phyloP scores from a whole-genome alignment of 257 asterid species.

The Anisodus acutangulus region DNA sequence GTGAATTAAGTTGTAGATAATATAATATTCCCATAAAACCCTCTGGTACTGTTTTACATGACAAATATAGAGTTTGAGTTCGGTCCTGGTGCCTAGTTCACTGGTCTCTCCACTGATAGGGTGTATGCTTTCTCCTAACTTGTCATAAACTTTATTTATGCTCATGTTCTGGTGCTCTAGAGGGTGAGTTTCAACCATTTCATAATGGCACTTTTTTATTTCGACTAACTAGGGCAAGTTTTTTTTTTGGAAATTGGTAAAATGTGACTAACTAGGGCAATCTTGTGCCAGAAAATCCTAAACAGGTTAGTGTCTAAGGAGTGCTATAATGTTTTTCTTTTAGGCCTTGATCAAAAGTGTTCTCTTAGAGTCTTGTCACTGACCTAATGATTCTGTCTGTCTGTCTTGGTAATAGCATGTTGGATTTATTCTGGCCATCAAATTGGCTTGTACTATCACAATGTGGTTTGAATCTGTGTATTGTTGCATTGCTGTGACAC shows the following conservation, averaged over 20 bases:
- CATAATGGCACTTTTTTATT: neutral
- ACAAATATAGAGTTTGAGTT: neutral
- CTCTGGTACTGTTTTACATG: neutral
- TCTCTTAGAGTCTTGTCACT: neutral
- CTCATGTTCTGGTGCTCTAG: neutral
- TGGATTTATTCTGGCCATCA: neutral
- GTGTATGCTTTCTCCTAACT: neutral
- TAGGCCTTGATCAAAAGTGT: conserved; percentile 4
- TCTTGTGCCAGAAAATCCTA: neutral
- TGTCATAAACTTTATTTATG: neutral
- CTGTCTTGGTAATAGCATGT: neutral
- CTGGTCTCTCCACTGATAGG: neutral
- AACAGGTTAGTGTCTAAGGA: neutral
- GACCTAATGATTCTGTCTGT: neutral
- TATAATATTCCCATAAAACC: neutral
- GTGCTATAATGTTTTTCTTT: neutral
- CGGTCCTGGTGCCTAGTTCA: neutral
- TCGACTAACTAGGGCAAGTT: neutral
- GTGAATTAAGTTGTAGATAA: neutral
- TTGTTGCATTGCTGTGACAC: conserved; percentile 32
- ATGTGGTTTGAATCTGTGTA: neutral
- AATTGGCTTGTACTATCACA: neutral
- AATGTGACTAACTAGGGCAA: neutral
- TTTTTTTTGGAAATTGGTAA: too few relatives aligned
- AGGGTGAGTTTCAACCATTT: neutral